Base-by-base conservation (phyloP, 306 rosid genomes). In the Senna tora region DNA sequence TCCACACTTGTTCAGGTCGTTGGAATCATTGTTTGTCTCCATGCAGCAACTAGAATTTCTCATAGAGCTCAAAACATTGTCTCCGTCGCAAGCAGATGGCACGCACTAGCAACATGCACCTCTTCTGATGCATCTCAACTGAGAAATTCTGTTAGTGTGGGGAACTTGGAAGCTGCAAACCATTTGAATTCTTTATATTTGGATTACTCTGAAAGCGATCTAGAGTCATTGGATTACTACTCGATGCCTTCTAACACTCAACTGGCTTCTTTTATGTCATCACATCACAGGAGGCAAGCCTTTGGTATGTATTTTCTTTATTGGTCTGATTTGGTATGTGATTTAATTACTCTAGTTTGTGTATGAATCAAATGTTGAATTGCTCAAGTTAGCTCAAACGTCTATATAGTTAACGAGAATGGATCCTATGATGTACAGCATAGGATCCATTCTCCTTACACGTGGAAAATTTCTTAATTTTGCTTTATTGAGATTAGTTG, bases 1-100 rank as follows among this genome's bases (percentile, higher is more conserved):
- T 87, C 97, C 69, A 80, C 91, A 20, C 50, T 91, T 51, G 88
- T 89, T 81, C 97, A 89, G 84, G 97, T 91, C 13, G 97, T 89
- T 2, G 91, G 91, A 54, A 85, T 89, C 66, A 82, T 85, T 47
- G 53, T 91, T 64, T 89, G 93, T 75, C 76, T 91, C 66, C 97
- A 91, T 30, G 88, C 96, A 6, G 97, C 96, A 2, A 89, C 97
- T 5, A 91, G 82, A 81, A 88, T 91, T 51, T 89, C 97, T 51
- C 91, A 88, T 62, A 89, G 96, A 82, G 97, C 97, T 50, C 97
- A 87, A 76, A 84, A 83, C 22, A 69, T 87, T 71, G 89, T 83
- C 51, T 80, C 96, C 2, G 79, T 79, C 43, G 97, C 91, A 67
- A 85, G 91, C 78, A 76, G 89, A 75, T 87, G 96, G 97, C 96